Evolutionary conservation across 495 filamentous ascomycete species (phyloP).

Genomic region (Penicillium crystallinum): DNA sequence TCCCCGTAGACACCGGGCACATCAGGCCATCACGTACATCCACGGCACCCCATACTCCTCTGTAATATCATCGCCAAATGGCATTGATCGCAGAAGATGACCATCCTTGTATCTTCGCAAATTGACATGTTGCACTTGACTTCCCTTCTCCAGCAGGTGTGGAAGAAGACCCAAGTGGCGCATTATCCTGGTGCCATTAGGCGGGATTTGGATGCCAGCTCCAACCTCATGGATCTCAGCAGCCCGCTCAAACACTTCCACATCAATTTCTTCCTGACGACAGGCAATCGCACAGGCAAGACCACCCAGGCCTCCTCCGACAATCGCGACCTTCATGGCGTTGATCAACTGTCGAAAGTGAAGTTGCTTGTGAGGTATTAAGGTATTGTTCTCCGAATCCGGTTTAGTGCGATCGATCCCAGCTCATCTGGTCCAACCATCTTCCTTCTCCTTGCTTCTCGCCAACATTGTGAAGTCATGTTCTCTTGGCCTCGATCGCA

Average conservation of each 20-base stretch:
- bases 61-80: conserved; percentile 12
- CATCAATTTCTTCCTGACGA: conserved; percentile 48
- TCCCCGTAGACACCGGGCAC: neutral
- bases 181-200: conserved; percentile 45
- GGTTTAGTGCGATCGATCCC: neutral
- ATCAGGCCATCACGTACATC: conserved; percentile 14
- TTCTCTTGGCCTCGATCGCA: conserved; percentile 25
- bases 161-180: conserved; percentile 42
- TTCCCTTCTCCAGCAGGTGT: conserved; percentile 35
- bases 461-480: neutral
- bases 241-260: conserved; percentile 54
- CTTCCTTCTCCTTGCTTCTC: neutral
- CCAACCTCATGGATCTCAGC: conserved; percentile 43
- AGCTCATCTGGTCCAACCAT: too few species aligned
- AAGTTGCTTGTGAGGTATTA: neutral
- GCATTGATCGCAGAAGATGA: conserved; percentile 31
- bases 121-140: conserved; percentile 42
- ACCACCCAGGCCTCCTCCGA: conserved; percentile 40
- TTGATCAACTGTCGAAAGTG: neutral
- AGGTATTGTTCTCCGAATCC: neutral
- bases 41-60: conserved; percentile 20
- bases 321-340: conserved; percentile 5
- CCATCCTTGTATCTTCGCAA: conserved; percentile 52
- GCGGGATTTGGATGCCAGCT: conserved; percentile 51
- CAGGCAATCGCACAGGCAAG: conserved; percentile 56